Evolutionary conservation across 108 stramenopile genomes (phyloP), one percentile per base, ranked within the genome.

Genomic region (Pseudonitzschia multiseries): DNA sequence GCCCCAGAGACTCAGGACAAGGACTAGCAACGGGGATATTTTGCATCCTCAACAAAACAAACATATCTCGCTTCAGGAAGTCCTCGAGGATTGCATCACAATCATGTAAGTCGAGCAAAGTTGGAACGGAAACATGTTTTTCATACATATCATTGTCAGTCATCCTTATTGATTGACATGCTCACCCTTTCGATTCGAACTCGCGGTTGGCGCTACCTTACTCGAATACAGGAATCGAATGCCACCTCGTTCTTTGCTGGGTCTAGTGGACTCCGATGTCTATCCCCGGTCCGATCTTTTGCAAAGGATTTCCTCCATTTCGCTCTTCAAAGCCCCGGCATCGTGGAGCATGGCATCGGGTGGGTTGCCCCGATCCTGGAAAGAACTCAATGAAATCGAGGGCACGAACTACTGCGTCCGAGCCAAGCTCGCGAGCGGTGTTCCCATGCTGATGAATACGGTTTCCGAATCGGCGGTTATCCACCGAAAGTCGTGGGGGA

Each of bases 201-300:
- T 40, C 20, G 10, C 26, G 21, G 24, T 57, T n/a, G n/a, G n/a
- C n/a, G n/a, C n/a, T n/a, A n/a, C n/a, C n/a, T n/a, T 24, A 54
- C 0, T 24, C 15, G 4, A 33, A 22, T 15, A 27, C 42, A 81
- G 76, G 51, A 64, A 74, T 50, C 51, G 54, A 60, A 52, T 74
- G 29, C 82, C 77, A n/a, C 82, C 82, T 57, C 82, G 82, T n/a
- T 65, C 72, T 14, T 57, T 83, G 12, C 33, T 79, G 27, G 57
- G 69, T 28, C 51, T 83, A n/a, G 73, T 77, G 2, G 73, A 72
- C 41, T 46, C 52, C 0, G 17, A 67, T 24, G 22, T 42, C 42
- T 21, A 43, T 24, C 31, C 73, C 13, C 53, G 69, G n/a, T 21
- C 65, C 0, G 71, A 59, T 10, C 42, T 74, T 0, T 33, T 75